A percentile compares a stretch with the other conserved stretches of the same genome.
Evolutionary conservation across 148 eudicot species (phyloP).

Genomic region (Bassia scoparia): DNA sequence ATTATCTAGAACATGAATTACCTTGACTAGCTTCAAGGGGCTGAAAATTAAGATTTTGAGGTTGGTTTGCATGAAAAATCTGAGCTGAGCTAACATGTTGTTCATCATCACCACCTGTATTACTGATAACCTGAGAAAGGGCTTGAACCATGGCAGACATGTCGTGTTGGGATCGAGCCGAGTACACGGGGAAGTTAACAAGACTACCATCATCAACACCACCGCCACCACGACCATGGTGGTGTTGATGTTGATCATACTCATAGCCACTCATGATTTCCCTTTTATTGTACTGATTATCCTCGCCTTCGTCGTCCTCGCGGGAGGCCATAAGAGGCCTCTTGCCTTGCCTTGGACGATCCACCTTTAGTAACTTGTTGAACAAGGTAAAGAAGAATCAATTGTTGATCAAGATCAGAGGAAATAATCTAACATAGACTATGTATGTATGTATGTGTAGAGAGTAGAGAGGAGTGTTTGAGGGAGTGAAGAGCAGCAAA

Average conservation of each 20-base stretch:
- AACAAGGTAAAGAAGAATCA: not conserved
- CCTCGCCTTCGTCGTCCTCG: slow-evolving; percentile 8
- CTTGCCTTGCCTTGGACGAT: slow-evolving; percentile 54
- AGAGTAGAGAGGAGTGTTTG: too few species aligned
- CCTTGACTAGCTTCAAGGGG: slow-evolving; percentile 14
- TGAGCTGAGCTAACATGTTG: not conserved
- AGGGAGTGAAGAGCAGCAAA: not conserved
- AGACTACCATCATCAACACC: slow-evolving; percentile 6
- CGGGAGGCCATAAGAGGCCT: slow-evolving; percentile 35
- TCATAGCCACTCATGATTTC: not conserved
- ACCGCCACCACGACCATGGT: not conserved
- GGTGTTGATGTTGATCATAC: not conserved
- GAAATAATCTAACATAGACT: too few species aligned
- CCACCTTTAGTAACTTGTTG: slow-evolving; percentile 18
- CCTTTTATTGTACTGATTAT: not conserved
- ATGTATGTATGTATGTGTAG: too few species aligned
- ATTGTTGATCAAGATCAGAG: too few species aligned
- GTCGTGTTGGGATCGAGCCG: slow-evolving; percentile 54
- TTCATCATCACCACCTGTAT: slow-evolving; percentile 4
- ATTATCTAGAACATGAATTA: not conserved
- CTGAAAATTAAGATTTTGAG: slow-evolving; percentile 8
- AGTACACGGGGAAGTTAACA: slow-evolving; percentile 35
- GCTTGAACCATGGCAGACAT: slow-evolving; percentile 58
- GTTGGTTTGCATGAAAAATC: slow-evolving; percentile 16
- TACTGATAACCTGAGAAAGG: slow-evolving; percentile 53